Base-by-base conservation (phyloP, 306 rosid genomes). In the Prosopis cineraria region DNA sequence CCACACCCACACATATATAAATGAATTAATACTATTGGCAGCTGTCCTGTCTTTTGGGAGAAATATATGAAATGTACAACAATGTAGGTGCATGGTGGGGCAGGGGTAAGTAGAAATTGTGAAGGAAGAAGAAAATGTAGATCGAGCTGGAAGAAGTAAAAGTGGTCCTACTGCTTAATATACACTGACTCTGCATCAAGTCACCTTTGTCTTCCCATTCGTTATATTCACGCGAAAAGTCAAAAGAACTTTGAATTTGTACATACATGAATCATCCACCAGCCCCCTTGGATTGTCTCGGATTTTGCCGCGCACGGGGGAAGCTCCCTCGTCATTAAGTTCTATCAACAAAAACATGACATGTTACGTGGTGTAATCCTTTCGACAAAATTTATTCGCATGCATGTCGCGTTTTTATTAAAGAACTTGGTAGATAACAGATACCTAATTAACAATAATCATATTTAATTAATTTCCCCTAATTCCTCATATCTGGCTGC, bases 31-130 rank as follows among this genome's bases (percentile, higher is more conserved):
- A 60, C 31, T 75, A 14, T 50, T 20, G 3, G 10, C 25, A 13
- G 14, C 3, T 14, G 71, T 31, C 24, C 63, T 74, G 56, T 19
- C 29, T 37, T 56, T 29, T 27, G 27, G 78, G 70, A 41, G 31
- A 45, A 30, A 53, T 7, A 76, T 59, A 68, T 79, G n/a, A 68
- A 79, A 72, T 79, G 59, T 79, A 73, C 86, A 85, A 73, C 30
- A 53, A 19, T 62, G 34, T 13, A 60, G 39, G 78, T 69, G 34
- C 25, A 31, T 17, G 70, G 47, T 65, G 47, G 74, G 36, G 50
- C 40, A 74, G 31, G 9, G 27, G 31, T 25, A 22, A 41, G 40
- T 59, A 29, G 31, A 56, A 58, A 41, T 59, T 29, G 20, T 8
- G 13, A 17, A 43, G 27, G 40, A 40, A 59, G 39, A 39, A 69